A percentile compares a stretch with the other conserved stretches of the same genome.
Evolutionary conservation across 148 eudicot genomes (phyloP).

Genomic region (Diospyros lotus): DNA sequence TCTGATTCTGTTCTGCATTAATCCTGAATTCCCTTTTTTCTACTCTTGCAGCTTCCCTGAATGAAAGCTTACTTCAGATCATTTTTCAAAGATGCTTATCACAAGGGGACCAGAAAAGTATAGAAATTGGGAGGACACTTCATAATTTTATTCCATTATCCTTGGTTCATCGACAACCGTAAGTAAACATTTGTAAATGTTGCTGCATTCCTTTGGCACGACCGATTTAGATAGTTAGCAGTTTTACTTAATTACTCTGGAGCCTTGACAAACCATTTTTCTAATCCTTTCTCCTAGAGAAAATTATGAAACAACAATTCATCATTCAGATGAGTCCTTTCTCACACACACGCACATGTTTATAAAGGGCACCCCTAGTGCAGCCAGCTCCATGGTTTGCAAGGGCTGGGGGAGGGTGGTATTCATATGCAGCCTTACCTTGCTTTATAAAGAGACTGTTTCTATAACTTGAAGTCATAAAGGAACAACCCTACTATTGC

Average conservation of each 20-base stretch:
- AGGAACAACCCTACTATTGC: too few species aligned
- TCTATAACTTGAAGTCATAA: too few species aligned
- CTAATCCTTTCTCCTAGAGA: neutral
- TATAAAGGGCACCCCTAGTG: too few species aligned
- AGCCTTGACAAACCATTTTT: neutral
- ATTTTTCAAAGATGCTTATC: constrained; percentile 20
- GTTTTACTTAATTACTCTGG: neutral
- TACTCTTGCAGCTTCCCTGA: constrained; percentile 37
- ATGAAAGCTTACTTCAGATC: constrained; percentile 21
- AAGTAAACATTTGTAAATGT: constrained; percentile 29
- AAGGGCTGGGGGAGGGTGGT: too few species aligned
- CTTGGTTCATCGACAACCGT: constrained; percentile 41
- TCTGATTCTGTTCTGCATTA: neutral
- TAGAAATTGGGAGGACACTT: constrained; percentile 24
- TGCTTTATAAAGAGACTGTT: too few species aligned
- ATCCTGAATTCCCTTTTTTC: constrained; percentile 4
- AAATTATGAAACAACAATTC: neutral
- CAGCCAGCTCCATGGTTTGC: too few species aligned
- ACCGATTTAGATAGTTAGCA: neutral
- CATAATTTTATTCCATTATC: constrained; percentile 15
- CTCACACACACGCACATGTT: too few species aligned
- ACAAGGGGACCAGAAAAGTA: constrained; percentile 18
- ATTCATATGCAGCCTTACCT: too few species aligned
- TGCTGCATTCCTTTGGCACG: constrained; percentile 7
- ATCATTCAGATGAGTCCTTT: neutral